phyloP scores from a whole-genome alignment of 1,284 basidiomycete species.

The Austroboletus novae-zelandiae region DNA sequence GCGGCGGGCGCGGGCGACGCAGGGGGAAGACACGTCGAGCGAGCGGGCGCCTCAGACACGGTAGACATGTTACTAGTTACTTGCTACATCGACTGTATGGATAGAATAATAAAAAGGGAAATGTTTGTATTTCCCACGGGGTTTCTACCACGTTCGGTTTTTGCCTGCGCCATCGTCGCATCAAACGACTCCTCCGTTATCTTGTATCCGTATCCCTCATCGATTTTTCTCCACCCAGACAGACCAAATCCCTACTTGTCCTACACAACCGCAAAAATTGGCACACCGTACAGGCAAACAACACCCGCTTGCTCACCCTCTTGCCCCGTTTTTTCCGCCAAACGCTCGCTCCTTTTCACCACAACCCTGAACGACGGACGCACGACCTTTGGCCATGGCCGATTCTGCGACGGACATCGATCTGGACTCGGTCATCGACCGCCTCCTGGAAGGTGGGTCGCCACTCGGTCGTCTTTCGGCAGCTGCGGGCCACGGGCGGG shows the following conservation, averaged over 20 bases:
- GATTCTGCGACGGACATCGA: slow-evolving; percentile 84
- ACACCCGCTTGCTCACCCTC: slow-evolving; percentile 15
- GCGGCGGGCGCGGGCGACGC: slow-evolving; percentile 32
- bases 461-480: slow-evolving; percentile 25
- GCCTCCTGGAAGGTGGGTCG: slow-evolving; percentile 89
- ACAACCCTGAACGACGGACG: slow-evolving; percentile 14
- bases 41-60: slow-evolving; percentile 1
- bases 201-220: slow-evolving; percentile 33
- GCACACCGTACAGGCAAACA: slow-evolving; percentile 19
- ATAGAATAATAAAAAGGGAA: not conserved
- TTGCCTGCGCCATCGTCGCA: slow-evolving; percentile 32
- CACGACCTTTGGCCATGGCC: slow-evolving; percentile 43
- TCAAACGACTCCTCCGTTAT: slow-evolving; percentile 35
- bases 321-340: slow-evolving; percentile 24
- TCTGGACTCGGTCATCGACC: slow-evolving; percentile 97
- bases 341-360: slow-evolving; percentile 15
- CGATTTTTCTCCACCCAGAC: slow-evolving; percentile 26
- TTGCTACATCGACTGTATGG: not conserved
- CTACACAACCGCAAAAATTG: slow-evolving; percentile 20
- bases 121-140: slow-evolving; percentile 27
- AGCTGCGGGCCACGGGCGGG: slow-evolving; percentile 4
- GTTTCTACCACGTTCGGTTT: slow-evolving; percentile 33
- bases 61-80: too few relatives aligned
- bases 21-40: slow-evolving; percentile 6
- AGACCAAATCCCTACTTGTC: not conserved